Conservation (phyloP, 1,284 basidiomycete genomes). For the Marasmius fiardii region DNA sequence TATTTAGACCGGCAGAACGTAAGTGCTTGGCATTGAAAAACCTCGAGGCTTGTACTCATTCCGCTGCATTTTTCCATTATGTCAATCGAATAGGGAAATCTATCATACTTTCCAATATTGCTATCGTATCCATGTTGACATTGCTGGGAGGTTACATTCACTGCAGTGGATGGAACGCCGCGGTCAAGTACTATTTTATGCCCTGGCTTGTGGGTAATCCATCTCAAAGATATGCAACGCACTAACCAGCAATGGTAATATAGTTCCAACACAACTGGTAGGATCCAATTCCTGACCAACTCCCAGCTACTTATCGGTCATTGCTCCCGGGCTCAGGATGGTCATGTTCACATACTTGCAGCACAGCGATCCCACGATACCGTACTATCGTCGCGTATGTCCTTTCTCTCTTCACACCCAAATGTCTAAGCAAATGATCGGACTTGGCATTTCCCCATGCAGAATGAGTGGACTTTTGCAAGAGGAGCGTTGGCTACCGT, state of each 20-base stretch:
- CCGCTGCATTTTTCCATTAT: background rate
- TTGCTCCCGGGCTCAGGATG: constrained; percentile 24
- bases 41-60: background rate
- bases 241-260: background rate
- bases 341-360: constrained; percentile 41
- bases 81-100: constrained; percentile 19
- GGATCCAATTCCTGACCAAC: constrained; percentile 6
- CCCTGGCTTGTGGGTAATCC: constrained; percentile 51
- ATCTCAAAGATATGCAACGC: too few relatives aligned
- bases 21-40: background rate
- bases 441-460: constrained; percentile 1
- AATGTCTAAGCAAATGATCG: background rate
- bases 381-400: constrained; percentile 33
- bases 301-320: background rate
- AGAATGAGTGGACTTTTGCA: constrained; percentile 49
- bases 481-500: constrained; percentile 56
- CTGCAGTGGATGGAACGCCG: constrained; percentile 18
- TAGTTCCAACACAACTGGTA: constrained; percentile 41
- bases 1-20: constrained; percentile 30
- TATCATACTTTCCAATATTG: constrained; percentile 56
- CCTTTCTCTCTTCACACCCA: background rate
- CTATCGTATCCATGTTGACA: constrained; percentile 42
- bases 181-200: constrained; percentile 41
- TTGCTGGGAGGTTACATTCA: constrained; percentile 41
- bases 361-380: constrained; percentile 38